Percentiles rank a stretch among this genome's conserved stretches.
These are phyloP conservation scores for Grifola frondosa DNA, from an alignment of 1,284 basidiomycete genomes.

Conservation along the genomic window DNA sequence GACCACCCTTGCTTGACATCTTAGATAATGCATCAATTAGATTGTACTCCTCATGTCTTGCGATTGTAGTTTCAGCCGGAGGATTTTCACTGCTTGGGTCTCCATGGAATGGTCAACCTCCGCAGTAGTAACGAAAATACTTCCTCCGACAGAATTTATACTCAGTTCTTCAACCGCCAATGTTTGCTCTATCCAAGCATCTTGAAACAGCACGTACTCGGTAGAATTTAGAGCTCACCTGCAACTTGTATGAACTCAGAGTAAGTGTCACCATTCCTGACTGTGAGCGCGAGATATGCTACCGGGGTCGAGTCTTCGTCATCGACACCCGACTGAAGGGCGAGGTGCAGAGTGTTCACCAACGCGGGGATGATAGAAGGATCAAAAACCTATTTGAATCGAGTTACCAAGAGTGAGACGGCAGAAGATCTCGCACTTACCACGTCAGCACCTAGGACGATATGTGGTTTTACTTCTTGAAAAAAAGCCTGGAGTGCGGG, in stretches of 20 bases:
- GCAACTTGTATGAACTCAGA: constrained; percentile 39
- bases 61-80: constrained; percentile 7
- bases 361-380: constrained; percentile 60
- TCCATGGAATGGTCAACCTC: constrained; percentile 13
- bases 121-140: constrained; percentile 12
- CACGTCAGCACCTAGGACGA: constrained; percentile 72
- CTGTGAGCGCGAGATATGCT: constrained; percentile 60
- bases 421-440: constrained; percentile 36
- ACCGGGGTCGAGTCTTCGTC: constrained; percentile 16
- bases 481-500: constrained; percentile 35
- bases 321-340: constrained; percentile 33
- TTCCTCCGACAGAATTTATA: constrained; percentile 1
- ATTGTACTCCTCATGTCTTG: no score
- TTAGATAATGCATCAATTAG: no score
- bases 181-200: constrained; percentile 2
- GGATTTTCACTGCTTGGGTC: constrained; percentile 8
- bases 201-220: neutral
- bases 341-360: constrained; percentile 48
- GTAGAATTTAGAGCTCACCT: constrained; percentile 28
- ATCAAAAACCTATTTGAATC: constrained; percentile 59
- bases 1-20: no score
- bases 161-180: constrained; percentile 5
- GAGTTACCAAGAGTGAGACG: neutral
- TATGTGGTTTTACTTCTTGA: constrained; percentile 44
- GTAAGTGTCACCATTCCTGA: constrained; percentile 47